phyloP scores from a whole-genome alignment of 2,329 filamentous ascomycete genomes.

The Pseudonectria foliicola region DNA sequence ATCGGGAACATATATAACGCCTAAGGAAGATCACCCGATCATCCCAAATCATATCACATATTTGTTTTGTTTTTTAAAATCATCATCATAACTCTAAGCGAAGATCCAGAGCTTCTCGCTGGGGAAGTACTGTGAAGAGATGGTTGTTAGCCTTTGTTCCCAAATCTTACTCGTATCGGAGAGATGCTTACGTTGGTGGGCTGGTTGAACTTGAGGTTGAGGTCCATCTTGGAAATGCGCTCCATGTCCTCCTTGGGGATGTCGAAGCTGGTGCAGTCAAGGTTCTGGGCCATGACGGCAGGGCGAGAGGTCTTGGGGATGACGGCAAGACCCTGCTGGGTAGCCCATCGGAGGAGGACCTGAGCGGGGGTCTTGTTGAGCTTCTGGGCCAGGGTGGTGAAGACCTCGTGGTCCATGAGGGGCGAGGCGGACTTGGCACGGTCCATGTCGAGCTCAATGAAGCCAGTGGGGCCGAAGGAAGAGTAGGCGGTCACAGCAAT shows the following conservation, averaged over 20 bases:
- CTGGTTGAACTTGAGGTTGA: conserved; percentile 68
- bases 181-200: conserved; percentile 55
- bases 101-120: conserved; percentile 53
- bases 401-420: conserved; percentile 61
- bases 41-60: conserved; percentile 17
- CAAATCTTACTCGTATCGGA: not conserved
- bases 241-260: conserved; percentile 59
- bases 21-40: conserved; percentile 18
- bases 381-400: conserved; percentile 61
- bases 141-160: conserved; percentile 5
- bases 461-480: conserved; percentile 72
- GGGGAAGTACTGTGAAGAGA: conserved; percentile 42
- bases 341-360: conserved; percentile 80
- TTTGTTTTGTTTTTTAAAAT: conserved; percentile 12
- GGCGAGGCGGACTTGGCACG: conserved; percentile 49
- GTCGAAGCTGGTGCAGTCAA: conserved; percentile 60
- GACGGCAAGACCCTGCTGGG: conserved; percentile 71
- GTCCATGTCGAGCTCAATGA: conserved; percentile 69
- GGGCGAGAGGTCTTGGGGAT: conserved; percentile 67
- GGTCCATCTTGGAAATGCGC: conserved; percentile 58
- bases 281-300: conserved; percentile 53
- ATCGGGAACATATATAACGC: conserved; percentile 17
- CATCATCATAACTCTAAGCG: conserved; percentile 32
- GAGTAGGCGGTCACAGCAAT: conserved; percentile 78
- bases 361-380: conserved; percentile 69